These are phyloP conservation scores for Protomyces lactucae-debilis DNA, from an alignment of 1,139 yeast genomes.

Conservation along the genomic window DNA sequence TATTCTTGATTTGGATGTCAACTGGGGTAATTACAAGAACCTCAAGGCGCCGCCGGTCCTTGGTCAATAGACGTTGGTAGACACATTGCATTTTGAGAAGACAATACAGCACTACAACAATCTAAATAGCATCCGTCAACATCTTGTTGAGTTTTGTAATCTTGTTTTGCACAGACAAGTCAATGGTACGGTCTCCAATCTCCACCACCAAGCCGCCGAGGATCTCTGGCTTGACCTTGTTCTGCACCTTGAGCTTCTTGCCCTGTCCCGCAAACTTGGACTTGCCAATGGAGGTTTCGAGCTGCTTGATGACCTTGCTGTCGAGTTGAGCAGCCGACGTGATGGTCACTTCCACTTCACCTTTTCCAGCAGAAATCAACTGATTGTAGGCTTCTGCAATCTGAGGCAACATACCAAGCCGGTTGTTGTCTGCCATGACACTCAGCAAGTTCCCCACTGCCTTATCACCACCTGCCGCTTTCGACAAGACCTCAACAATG, in stretches of 20 bases:
- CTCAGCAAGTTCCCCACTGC: conserved; percentile 73
- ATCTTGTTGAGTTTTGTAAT: conserved; percentile 84
- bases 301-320: conserved; percentile 68
- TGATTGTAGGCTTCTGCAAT: conserved; percentile 68
- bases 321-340: conserved; percentile 87
- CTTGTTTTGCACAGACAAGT: conserved; percentile 79
- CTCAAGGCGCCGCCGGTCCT: conserved; percentile 29
- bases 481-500: conserved; percentile 58
- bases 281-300: conserved; percentile 71
- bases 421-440: conserved; percentile 92
- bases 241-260: conserved; percentile 77
- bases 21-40: conserved; percentile 40
- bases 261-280: conserved; percentile 80
- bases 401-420: conserved; percentile 64
- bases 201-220: conserved; percentile 95
- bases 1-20: conserved; percentile 46
- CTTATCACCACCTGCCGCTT: conserved; percentile 53
- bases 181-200: conserved; percentile 96
- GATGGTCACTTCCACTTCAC: conserved; percentile 88
- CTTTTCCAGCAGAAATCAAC: conserved; percentile 83
- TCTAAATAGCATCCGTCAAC: conserved; percentile 48
- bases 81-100: background rate
- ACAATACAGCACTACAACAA: background rate
- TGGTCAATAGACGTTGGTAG: background rate
- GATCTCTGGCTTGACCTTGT: conserved; percentile 81